Evolutionary conservation across 257 asterid genomes (phyloP), one percentile per base, ranked within the genome.

Genomic region (Anisodus acutangulus): DNA sequence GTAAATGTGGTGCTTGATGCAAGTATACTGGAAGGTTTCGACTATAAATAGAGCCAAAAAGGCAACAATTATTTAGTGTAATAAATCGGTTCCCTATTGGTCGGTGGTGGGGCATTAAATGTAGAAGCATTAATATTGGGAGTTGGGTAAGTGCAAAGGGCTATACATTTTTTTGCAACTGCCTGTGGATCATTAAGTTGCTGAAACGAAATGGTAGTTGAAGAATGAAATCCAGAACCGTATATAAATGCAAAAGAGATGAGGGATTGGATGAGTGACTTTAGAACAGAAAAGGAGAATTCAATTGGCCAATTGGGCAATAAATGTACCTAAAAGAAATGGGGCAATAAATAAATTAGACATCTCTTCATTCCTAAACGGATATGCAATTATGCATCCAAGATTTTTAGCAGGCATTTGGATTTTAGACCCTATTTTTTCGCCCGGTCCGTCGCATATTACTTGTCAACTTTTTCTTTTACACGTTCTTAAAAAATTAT

Each of bases 21-120:
- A 31, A 31, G 35, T 43, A 68, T 80, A 62, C 2, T 35, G 39
- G 19, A 54, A 76, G 47, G 12, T 76, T 37, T 84, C 78, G 82
- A 81, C 43, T 85, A 82, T 87, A 84, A 54, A 87, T 84, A 87
- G 86, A 60, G 16, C 74, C 9, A 8, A 49, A 54, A 55, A 17
- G 54, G 22, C 9, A 22, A 67, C 17, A 43, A 49, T 83, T 37
- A 6, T 13, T 55, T 26, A 19, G 17, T 22, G 64, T 15, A 26
- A 78, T 78, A 53, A 53, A 53, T 78, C 5, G 9, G 55, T 68
- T 84, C 15, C 80, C 64, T 10, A 5, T 67, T 26, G 26, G 26
- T 41, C 2, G 64, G 15, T 11, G 26, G 3, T 31, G 58, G n/a
- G 35, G 49, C 47, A 76, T 31, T 43, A 47, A 76, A 78, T 78